These are phyloP conservation scores for Malassezia japonica DNA, from an alignment of 1,284 basidiomycete species.

Conservation along the genomic window DNA sequence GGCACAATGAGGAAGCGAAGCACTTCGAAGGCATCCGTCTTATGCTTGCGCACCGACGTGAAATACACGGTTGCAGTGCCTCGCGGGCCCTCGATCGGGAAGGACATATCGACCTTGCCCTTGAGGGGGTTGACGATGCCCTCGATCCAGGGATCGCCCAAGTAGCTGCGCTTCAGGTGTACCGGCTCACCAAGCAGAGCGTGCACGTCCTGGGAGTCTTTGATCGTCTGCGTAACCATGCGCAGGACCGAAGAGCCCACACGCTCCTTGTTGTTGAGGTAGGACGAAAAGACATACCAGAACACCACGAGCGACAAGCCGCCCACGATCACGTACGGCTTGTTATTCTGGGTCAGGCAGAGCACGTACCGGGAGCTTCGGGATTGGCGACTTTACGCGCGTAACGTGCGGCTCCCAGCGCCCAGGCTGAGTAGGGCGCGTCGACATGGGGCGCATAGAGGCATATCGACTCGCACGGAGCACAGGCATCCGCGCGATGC, in stretches of 20 bases:
- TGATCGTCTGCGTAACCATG: slow-evolving; percentile 24
- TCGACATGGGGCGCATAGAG: neutral
- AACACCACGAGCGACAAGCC: slow-evolving; percentile 11
- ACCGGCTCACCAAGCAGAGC: slow-evolving; percentile 19
- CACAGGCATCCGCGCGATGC: neutral
- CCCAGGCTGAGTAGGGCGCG: slow-evolving; percentile 4
- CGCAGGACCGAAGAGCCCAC: slow-evolving; percentile 28
- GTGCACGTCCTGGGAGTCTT: slow-evolving; percentile 16
- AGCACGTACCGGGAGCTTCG: slow-evolving; percentile 5
- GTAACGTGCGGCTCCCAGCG: slow-evolving; percentile 15
- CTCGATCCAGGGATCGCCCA: slow-evolving; percentile 21
- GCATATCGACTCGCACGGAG: neutral
- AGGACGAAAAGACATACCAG: slow-evolving; percentile 28
- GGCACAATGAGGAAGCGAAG: slow-evolving; percentile 31
- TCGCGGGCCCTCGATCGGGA: slow-evolving; percentile 22
- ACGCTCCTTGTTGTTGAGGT: slow-evolving; percentile 39
- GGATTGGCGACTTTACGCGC: slow-evolving; percentile 11
- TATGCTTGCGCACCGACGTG: slow-evolving; percentile 26
- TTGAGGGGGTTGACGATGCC: slow-evolving; percentile 38
- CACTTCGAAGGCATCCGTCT: slow-evolving; percentile 28
- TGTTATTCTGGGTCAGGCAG: slow-evolving; percentile 3
- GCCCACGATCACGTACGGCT: slow-evolving; percentile 6
- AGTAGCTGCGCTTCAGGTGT: slow-evolving; percentile 10
- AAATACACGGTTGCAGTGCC: slow-evolving; percentile 32
- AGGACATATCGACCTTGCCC: slow-evolving; percentile 33